Base-by-base conservation (phyloP, 1,284 basidiomycete genomes). In the Ganoderma resinaceum region DNA sequence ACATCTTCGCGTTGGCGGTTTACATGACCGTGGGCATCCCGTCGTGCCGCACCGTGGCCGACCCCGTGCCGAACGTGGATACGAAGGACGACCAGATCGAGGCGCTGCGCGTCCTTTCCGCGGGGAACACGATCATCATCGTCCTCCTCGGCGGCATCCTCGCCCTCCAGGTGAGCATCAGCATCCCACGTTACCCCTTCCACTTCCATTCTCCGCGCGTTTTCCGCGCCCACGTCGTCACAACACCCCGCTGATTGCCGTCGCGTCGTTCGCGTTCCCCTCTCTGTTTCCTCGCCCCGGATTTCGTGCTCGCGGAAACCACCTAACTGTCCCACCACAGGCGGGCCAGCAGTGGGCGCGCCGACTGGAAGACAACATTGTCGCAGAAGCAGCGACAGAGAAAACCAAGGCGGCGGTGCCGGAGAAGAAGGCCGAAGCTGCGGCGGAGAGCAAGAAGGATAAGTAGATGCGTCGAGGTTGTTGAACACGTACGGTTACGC, bases 271-370 rank as follows among this genome's bases (percentile, higher is more conserved):
- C 29, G 61, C 40, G 20, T 49, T 61, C 58, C 58, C 58, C n/a
- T 43, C 40, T 43, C 40, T n/a, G n/a, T 43, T 42, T 12, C 26
- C 59, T 42, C 59, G 18, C 33, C 20, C 23, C 23, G 23, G 23
- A 49, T 49, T 55, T 14, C 31, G 20, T 6, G 29, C 35, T 55
- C 38, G 42, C 40, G 49, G 29, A 37, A 42, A 40, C 12, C 26
- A 29, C 43, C 42, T n/a, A n/a, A n/a, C 52, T 29, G 20, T 18
- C 60, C 40, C 55, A 46, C 61, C 46, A 75, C 82, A 96, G 92
- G 91, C 88, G 63, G 95, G 95, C 38, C 94, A 96, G 78, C 94
- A 94, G 82, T 96, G 93, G 78, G 93, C 94, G 42, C 83, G 84
- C 72, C 88, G 92, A 38, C 72, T 86, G 61, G 94, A 95, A 77